These are phyloP conservation scores for Backusella luteola DNA, from an alignment of 192 early-diverging fungal genomes.

Conservation along the genomic window DNA sequence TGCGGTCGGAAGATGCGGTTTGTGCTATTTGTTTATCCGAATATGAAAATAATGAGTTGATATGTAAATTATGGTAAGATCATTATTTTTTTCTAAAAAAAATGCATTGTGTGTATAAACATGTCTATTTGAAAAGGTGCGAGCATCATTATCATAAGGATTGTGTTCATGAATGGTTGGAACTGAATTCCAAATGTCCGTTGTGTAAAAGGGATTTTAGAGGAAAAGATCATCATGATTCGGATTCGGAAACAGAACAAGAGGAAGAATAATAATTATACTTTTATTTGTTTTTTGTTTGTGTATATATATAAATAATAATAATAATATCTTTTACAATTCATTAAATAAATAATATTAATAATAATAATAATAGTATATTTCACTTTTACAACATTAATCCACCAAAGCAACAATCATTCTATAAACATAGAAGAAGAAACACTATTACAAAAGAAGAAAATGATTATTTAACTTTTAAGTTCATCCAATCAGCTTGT, in stretches of 20 bases:
- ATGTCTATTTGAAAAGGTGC: conserved; percentile 33
- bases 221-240: conserved; percentile 29
- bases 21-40: conserved; percentile 78
- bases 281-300: background rate
- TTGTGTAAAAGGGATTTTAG: conserved; percentile 64
- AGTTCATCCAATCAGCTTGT: background rate
- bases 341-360: background rate
- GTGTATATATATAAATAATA: background rate
- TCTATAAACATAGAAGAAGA: conserved; percentile 88
- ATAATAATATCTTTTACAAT: background rate
- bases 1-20: conserved; percentile 27
- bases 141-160: conserved; percentile 79
- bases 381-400: background rate
- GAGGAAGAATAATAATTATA: conserved; percentile 7
- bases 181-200: conserved; percentile 72
- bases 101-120: background rate
- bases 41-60: conserved; percentile 76
- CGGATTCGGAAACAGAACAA: background rate
- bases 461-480: background rate
- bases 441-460: conserved; percentile 35
- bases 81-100: background rate
- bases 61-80: conserved; percentile 62
- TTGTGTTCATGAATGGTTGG: conserved; percentile 83
- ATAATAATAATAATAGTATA: background rate
- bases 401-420: conserved; percentile 29